Conservation (phyloP, 1,284 basidiomycete species). For the Fomitopsis schrenkii region DNA sequence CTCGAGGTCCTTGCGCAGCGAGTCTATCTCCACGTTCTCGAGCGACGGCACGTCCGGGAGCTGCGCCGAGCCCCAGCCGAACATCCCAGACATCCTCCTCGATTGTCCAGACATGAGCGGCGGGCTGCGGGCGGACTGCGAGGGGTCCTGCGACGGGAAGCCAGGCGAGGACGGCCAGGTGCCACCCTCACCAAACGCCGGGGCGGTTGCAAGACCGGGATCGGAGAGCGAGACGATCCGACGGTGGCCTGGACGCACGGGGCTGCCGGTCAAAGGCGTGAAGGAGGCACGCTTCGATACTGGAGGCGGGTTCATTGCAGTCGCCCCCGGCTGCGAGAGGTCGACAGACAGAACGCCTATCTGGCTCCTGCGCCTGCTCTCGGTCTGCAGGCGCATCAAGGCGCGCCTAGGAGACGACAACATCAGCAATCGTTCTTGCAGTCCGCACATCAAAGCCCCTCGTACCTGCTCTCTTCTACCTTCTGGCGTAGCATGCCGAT, state of each 20-base stretch:
- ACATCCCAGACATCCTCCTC: slow-evolving; percentile 50
- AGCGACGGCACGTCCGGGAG: slow-evolving; percentile 25
- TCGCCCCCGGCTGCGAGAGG: slow-evolving; percentile 43
- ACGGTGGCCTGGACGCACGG: slow-evolving; percentile 49
- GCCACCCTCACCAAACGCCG: slow-evolving; percentile 10
- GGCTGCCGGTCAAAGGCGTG: slow-evolving; percentile 57
- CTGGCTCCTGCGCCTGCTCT: slow-evolving; percentile 64
- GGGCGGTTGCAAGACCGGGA: slow-evolving; percentile 28
- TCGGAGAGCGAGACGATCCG: slow-evolving; percentile 70
- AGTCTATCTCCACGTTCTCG: slow-evolving; percentile 36
- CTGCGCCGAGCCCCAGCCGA: slow-evolving; percentile 43
- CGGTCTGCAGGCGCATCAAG: slow-evolving; percentile 87
- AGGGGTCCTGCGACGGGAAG: slow-evolving; percentile 23
- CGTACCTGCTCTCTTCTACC: slow-evolving; percentile 86
- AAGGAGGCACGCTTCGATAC: slow-evolving; percentile 70
- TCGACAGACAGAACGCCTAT: slow-evolving; percentile 48
- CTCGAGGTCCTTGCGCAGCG: slow-evolving; percentile 60
- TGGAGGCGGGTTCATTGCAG: slow-evolving; percentile 35
- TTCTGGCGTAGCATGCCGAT: slow-evolving; percentile 78
- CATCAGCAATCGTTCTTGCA: slow-evolving; percentile 1
- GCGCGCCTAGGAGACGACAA: slow-evolving; percentile 52
- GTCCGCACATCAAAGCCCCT: slow-evolving; percentile 6
- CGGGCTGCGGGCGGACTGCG: slow-evolving; percentile 12
- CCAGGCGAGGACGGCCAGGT: slow-evolving; percentile 20
- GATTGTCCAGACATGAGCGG: slow-evolving; percentile 28